Conservation (phyloP, 306 rosid genomes). For the Astragalus membranaceus region DNA sequence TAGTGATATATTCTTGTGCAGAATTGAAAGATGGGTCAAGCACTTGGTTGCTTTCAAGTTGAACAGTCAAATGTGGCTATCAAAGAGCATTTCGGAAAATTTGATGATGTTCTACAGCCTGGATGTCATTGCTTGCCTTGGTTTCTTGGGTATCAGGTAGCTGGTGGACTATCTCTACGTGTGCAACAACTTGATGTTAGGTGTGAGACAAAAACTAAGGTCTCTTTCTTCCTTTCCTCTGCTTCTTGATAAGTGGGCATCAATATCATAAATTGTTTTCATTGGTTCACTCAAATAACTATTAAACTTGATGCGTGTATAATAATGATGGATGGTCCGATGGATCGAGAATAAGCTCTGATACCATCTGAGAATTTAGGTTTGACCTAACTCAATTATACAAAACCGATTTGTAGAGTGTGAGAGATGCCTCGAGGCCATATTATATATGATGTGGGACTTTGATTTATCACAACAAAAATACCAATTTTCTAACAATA, state of each 20-base stretch:
- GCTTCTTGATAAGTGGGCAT: neutral
- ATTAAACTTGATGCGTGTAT: no score
- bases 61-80: constrained; percentile 66
- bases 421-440: no score
- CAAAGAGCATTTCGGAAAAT: constrained; percentile 56
- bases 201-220: constrained; percentile 73
- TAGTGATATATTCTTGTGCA: constrained; percentile 14
- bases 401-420: neutral
- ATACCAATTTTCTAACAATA: no score
- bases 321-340: no score
- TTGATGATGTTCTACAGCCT: constrained; percentile 44
- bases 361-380: neutral
- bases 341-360: neutral
- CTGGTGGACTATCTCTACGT: constrained; percentile 53
- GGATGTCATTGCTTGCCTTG: constrained; percentile 73
- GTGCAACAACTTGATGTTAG: constrained; percentile 61
- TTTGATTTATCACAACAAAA: no score
- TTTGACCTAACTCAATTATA: neutral
- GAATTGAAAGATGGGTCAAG: constrained; percentile 52
- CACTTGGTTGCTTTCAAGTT: constrained; percentile 48
- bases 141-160: constrained; percentile 52
- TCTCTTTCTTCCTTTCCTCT: constrained; percentile 9
- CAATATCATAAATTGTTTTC: no score
- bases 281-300: no score
- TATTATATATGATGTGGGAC: no score